A percentile compares a stretch with the other conserved stretches of the same genome.
phyloP scores from a whole-genome alignment of 495 filamentous ascomycete genomes.

The Xylaria castorea region DNA sequence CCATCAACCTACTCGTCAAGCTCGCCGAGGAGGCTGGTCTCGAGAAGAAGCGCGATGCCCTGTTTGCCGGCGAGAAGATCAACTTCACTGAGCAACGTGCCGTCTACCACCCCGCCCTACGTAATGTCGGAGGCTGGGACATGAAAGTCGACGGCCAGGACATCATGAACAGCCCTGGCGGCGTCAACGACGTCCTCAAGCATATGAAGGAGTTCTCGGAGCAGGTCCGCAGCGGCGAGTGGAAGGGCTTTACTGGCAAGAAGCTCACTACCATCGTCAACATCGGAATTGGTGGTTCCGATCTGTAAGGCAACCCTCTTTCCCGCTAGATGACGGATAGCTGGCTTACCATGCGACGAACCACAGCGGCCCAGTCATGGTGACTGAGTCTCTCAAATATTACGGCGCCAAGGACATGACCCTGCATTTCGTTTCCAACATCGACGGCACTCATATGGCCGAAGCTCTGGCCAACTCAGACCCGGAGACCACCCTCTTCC shows the following conservation, averaged over 20 bases:
- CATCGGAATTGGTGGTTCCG: conserved; percentile 96
- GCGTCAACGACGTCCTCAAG: conserved; percentile 85
- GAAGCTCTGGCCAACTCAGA: conserved; percentile 89
- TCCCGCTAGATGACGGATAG: neutral
- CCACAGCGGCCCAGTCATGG: conserved; percentile 96
- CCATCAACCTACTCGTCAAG: conserved; percentile 81
- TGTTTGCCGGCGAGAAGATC: conserved; percentile 98
- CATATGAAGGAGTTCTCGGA: conserved; percentile 98
- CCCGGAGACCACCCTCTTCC: conserved; percentile 96
- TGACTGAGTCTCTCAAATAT: conserved; percentile 93
- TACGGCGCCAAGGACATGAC: conserved; percentile 85
- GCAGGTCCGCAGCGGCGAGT: conserved; percentile 90
- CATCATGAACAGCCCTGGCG: conserved; percentile 77
- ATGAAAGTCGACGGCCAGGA: conserved; percentile 95
- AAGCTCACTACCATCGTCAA: conserved; percentile 95
- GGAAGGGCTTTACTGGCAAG: conserved; percentile 99
- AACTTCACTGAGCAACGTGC: conserved; percentile 98
- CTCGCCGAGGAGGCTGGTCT: conserved; percentile 89
- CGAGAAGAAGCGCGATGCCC: conserved; percentile 91
- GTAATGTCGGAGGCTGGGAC: conserved; percentile 81
- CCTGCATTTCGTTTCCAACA: conserved; percentile 98
- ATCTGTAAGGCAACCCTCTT: conserved; percentile 71
- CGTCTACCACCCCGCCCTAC: conserved; percentile 92
- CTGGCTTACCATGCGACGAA: neutral
- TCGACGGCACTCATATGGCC: conserved; percentile 96